Evolutionary conservation across 192 early-diverging fungal genomes (phyloP), one percentile per base, ranked within the genome.

Genomic region (Backusella parvicylindrica): DNA sequence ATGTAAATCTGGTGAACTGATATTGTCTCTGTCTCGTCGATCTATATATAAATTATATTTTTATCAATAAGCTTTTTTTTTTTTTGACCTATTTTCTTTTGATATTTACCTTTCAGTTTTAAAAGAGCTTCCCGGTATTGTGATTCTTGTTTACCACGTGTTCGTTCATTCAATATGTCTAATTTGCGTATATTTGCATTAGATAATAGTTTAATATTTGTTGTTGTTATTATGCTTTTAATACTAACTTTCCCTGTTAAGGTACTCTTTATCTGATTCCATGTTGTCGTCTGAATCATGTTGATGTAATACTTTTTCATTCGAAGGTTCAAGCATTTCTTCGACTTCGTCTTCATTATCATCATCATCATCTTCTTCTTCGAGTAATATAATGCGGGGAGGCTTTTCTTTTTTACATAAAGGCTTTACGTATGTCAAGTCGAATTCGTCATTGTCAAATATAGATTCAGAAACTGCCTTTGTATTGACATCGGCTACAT

Each of bases 161-260:
- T 69, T 43, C 68, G 12, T 13, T 69, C 38, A 2, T 69, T 18
- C 21, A 69, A 43, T 69, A 69, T 69, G 28, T 69, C 68, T 69
- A 43, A 56, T 56, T 56, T 56, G 50, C 50, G 50, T 56, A 56
- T 56, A 56, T 56, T 23, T 56, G 11, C 23, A 56, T 56, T 56
- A 56, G 50, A 56, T 56, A 26, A 56, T 23, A 3, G 23, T 56
- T 56, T 56, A 56, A 56, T 56, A 21, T 56, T 26, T 56, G 50
- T 56, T 50, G 49, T 21, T 56, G 23, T 56, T 56, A 28, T 56
- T n/a, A n/a, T n/a, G n/a, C n/a, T n/a, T 56, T 56, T 56, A 26
- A 56, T 56, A 56, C 50, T 28, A 56, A 13, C 50, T 56, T 23
- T 56, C 50, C 3, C 11, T 26, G n/a, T 26, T 26, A 26, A 56